These are phyloP conservation scores for Lepidium africanum DNA, from an alignment of 345 rosid species.

Conservation along the genomic window DNA sequence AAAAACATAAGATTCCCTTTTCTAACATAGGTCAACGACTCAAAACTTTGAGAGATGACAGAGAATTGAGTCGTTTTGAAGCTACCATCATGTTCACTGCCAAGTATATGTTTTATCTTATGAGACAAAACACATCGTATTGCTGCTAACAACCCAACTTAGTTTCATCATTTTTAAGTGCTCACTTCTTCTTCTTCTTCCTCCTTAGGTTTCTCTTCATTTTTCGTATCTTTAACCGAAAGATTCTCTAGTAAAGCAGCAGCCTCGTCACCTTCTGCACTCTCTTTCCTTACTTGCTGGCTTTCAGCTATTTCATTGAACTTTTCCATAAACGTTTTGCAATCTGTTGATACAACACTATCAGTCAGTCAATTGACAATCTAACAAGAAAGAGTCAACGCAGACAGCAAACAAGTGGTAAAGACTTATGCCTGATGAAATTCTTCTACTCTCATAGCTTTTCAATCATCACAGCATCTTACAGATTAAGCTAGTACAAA, in stretches of 20 bases:
- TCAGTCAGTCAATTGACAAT: not conserved
- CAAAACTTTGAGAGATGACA: not conserved
- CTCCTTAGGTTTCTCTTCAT: slow-evolving; percentile 16
- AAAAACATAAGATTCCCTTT: not conserved
- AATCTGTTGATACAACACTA: slow-evolving; percentile 36
- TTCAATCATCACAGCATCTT: not conserved
- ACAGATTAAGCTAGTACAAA: not conserved
- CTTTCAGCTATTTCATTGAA: slow-evolving; percentile 70
- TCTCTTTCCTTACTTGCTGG: slow-evolving; percentile 50
- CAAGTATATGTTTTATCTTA: not conserved
- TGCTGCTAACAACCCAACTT: not conserved
- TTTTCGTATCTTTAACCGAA: slow-evolving; percentile 52
- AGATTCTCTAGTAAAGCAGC: slow-evolving; percentile 59
- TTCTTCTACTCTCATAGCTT: not conserved
- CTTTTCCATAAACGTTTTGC: slow-evolving; percentile 76
- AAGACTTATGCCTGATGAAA: not conserved
- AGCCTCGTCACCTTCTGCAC: slow-evolving; percentile 53
- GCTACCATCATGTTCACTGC: slow-evolving; percentile 6
- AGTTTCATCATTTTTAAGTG: not conserved
- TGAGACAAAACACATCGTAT: not conserved
- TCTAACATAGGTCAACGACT: not conserved
- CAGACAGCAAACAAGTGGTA: not conserved
- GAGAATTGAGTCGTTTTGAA: not conserved
- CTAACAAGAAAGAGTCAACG: not conserved
- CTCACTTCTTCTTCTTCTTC: slow-evolving; percentile 23